A percentile compares a stretch with the other conserved stretches of the same genome.
Evolutionary conservation across 1,284 basidiomycete species (phyloP).

Genomic region (Schizophyllum amplum): DNA sequence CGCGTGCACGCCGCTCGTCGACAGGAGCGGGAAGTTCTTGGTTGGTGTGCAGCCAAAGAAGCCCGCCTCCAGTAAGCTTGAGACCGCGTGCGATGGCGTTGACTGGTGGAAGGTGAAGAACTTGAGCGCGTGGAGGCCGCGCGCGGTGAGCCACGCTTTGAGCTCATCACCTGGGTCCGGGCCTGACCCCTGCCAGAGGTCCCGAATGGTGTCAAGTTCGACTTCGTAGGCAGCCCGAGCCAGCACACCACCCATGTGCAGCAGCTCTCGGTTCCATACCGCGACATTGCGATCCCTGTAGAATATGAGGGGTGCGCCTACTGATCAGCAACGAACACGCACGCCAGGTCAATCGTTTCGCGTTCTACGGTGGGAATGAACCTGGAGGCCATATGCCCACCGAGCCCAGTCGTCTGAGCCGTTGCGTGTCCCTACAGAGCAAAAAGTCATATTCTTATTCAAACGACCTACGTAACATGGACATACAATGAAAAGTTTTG

Average conservation of each 20-base stretch:
- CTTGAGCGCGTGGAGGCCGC: conserved; percentile 77
- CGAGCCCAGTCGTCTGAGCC: conserved; percentile 89
- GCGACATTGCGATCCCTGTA: conserved; percentile 70
- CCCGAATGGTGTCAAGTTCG: conserved; percentile 60
- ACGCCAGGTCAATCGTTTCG: conserved; percentile 89
- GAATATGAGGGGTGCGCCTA: conserved; percentile 12
- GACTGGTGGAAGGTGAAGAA: conserved; percentile 87
- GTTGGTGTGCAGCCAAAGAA: conserved; percentile 68
- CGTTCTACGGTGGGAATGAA: conserved; percentile 98
- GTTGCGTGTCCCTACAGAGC: conserved; percentile 70
- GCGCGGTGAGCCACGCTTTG: conserved; percentile 43
- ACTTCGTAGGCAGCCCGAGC: conserved; percentile 82
- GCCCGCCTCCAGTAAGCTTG: conserved; percentile 65
- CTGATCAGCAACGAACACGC: conserved; percentile 20
- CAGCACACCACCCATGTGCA: conserved; percentile 79
- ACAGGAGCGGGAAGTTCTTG: conserved; percentile 66
- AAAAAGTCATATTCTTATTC: conserved; percentile 5
- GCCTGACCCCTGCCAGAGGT: conserved; percentile 45
- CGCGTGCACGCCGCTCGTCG: conserved; percentile 68
- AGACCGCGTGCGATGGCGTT: conserved; percentile 84
- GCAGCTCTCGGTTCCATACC: conserved; percentile 84
- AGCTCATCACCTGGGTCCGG: conserved; percentile 24
- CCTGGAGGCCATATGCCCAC: conserved; percentile 84
- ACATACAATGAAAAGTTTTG: neutral
- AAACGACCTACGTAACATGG: conserved; percentile 23